phyloP scores from a whole-genome alignment of 331 rosid species.

The Erythrophleum ivorense region DNA sequence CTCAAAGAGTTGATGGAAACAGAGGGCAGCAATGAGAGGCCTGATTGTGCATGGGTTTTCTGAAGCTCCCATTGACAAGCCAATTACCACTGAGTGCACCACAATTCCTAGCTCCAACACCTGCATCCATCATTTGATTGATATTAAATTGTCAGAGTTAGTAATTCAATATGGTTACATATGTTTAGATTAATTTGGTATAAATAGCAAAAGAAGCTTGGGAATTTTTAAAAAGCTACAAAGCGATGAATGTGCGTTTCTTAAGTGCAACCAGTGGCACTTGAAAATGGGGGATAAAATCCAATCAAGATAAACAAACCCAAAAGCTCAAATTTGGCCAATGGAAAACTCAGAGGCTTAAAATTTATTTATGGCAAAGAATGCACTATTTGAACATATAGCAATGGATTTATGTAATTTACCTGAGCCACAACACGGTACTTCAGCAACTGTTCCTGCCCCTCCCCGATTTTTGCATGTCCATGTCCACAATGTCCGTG shows the following conservation, averaged over 20 bases:
- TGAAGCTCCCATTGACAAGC: slow-evolving; percentile 80
- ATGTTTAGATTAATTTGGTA: neutral
- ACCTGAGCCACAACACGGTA: slow-evolving; percentile 15
- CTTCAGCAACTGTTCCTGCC: slow-evolving; percentile 6
- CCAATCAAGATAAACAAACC: neutral
- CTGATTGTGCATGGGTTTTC: slow-evolving; percentile 69
- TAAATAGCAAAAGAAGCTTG: neutral
- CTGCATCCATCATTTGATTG: slow-evolving; percentile 41
- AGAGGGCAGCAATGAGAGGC: slow-evolving; percentile 77
- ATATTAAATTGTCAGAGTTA: neutral
- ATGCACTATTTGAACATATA: neutral
- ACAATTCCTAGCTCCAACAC: slow-evolving; percentile 73
- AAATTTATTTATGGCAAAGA: neutral
- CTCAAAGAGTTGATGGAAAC: slow-evolving; percentile 87
- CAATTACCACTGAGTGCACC: slow-evolving; percentile 87
- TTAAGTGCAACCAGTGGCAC: neutral
- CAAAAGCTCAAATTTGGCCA: neutral
- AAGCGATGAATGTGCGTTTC: too few relatives aligned
- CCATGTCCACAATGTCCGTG: neutral
- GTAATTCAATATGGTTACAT: neutral
- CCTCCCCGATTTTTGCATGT: neutral
- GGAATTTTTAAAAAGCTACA: too few relatives aligned
- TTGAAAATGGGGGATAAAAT: neutral
- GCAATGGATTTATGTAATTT: neutral
- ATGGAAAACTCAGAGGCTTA: neutral